A percentile compares a stretch with the other conserved stretches of the same genome.
phyloP scores from a whole-genome alignment of 305 asterid species.

The Caryopteris hybrid region DNA sequence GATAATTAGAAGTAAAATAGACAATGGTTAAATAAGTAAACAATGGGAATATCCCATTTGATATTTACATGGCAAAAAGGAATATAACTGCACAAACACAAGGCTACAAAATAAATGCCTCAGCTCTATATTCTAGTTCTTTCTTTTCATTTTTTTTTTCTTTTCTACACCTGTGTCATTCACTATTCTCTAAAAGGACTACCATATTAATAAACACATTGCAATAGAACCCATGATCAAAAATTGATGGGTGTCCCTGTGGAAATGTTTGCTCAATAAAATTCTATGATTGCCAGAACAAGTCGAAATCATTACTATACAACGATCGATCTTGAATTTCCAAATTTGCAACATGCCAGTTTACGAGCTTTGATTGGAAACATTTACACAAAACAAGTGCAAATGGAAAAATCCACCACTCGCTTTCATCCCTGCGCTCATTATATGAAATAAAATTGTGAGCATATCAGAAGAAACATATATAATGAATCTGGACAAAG shows the following conservation, averaged over 20 bases:
- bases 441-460: background rate
- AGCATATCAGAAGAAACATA: background rate
- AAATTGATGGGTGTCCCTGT: conserved; percentile 62
- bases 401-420: conserved; percentile 97
- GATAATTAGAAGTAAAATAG: background rate
- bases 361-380: conserved; percentile 80
- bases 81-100: conserved; percentile 44
- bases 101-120: conserved; percentile 51
- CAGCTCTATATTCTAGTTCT: conserved; percentile 31
- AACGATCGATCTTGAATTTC: conserved; percentile 94
- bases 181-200: conserved; percentile 33
- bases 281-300: conserved; percentile 85
- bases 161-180: conserved; percentile 53
- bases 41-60: conserved; percentile 37
- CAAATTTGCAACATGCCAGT: conserved; percentile 95
- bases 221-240: conserved; percentile 49
- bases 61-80: conserved; percentile 51
- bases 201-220: conserved; percentile 28
- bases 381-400: conserved; percentile 84
- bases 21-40: conserved; percentile 12
- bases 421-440: conserved; percentile 90
- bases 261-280: conserved; percentile 28
- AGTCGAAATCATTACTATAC: conserved; percentile 84
- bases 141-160: conserved; percentile 26
- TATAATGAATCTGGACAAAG: background rate